Base-by-base conservation (phyloP, 2,329 filamentous ascomycete species). In the Ophiostoma australiae region DNA sequence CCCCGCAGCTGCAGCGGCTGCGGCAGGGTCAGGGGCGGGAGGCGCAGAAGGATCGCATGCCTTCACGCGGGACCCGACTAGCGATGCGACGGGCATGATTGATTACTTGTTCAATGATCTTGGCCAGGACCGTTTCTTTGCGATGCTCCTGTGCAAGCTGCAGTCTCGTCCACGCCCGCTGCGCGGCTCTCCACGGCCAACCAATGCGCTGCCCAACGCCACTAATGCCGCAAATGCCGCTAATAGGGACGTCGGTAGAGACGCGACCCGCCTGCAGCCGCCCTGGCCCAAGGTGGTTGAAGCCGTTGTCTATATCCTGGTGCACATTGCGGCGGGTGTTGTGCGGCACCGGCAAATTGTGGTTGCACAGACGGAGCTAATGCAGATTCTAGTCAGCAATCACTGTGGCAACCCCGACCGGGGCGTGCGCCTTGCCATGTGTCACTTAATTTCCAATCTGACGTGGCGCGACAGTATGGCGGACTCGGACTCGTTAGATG, bases 371-470 rank as follows among this genome's bases (percentile, higher is more conserved):
- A 90, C 87, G 1, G 86, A 90, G 15, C 83, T 98, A 4, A 84
- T 98, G 72, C 88, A 86, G 76, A 86, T 90, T 67, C 83, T 97
- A 67, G 85, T 90, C 10, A 87, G 10, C 23, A 15, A 87, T 20
- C 89, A 97, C 71, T 91, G 95, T 76, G 86, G 83, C 66, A 92
- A 93, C 79, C 86, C 87, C 63, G 88, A 91, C 77, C 86, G 87
- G 66, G 87, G 91, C 61, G 90, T 99, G 7, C 89, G 94, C 6
- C 85, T 89, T 27, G 90, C 90, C 66, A 88, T 95, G 75, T 93
- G 92, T 74, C 94, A 94, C 85, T 84, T 97, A 63, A 85, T 96
- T 65, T 91, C 90, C 78, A 97, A 97, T 78, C 85, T 99, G 63
- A 91, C 92, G 0, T 96, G 90, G 84, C 85, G 90, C 73, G 94